Evolutionary conservation across 2,329 filamentous ascomycete species (phyloP).

Genomic region (Botrytis fabae): DNA sequence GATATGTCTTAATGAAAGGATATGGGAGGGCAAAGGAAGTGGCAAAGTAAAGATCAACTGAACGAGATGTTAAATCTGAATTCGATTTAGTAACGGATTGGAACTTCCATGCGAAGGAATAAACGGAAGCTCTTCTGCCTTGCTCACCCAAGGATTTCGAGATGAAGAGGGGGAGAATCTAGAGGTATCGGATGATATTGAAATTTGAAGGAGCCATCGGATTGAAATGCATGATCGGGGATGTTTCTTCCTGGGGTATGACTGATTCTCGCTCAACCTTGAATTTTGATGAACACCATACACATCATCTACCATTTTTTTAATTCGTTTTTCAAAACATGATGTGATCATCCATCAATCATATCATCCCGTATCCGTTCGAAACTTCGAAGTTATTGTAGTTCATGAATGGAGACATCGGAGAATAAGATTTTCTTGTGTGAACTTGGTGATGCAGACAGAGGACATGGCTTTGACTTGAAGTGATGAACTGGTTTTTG

Average conservation of each 20-base stretch:
- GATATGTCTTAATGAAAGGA: neutral
- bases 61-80: neutral
- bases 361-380: constrained; percentile 19
- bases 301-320: neutral
- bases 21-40: neutral
- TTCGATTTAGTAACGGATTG: neutral
- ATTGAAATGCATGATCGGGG: constrained; percentile 19
- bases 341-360: constrained; percentile 19
- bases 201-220: constrained; percentile 14
- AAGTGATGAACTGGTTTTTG: neutral
- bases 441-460: constrained; percentile 2
- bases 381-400: constrained; percentile 17
- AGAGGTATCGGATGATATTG: constrained; percentile 18
- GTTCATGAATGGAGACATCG: constrained; percentile 16
- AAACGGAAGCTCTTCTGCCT: neutral
- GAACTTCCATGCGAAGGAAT: neutral
- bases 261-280: constrained; percentile 18
- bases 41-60: neutral
- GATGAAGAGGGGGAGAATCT: neutral
- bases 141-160: constrained; percentile 7
- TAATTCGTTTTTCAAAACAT: constrained; percentile 5
- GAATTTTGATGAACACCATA: constrained; percentile 17
- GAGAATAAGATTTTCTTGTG: constrained; percentile 12
- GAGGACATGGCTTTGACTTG: neutral
- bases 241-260: constrained; percentile 15